A percentile compares a stretch with the other conserved stretches of the same genome.
phyloP scores from a whole-genome alignment of 1,139 yeast genomes.

The Pneumocystis canis region DNA sequence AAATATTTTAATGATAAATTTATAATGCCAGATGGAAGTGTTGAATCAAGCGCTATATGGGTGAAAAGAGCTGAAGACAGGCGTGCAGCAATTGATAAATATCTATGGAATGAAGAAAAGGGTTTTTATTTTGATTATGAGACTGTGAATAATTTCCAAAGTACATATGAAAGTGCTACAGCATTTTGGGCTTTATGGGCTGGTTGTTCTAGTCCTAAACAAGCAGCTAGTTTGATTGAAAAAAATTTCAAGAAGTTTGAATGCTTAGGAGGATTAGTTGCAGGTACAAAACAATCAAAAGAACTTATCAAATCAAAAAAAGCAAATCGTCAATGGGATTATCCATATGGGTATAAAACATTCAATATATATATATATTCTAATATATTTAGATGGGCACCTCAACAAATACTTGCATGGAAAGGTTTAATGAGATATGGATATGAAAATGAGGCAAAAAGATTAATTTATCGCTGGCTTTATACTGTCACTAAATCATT shows the following conservation, averaged over 20 bases:
- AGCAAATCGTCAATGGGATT: constrained; percentile 95
- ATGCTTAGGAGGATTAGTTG: constrained; percentile 74
- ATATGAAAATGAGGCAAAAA: constrained; percentile 45
- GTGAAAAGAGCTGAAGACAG: constrained; percentile 39
- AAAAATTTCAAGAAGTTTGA: constrained; percentile 60
- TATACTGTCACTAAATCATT: constrained; percentile 81
- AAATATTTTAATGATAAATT: constrained; percentile 42
- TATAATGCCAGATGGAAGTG: constrained; percentile 18
- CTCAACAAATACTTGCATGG: constrained; percentile 95
- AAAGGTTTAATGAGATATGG: constrained; percentile 68
- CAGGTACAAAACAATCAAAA: constrained; percentile 66
- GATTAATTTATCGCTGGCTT: constrained; percentile 78
- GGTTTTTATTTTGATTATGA: constrained; percentile 80
- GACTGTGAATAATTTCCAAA: constrained; percentile 40
- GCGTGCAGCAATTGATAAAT: constrained; percentile 44
- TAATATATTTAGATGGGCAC: constrained; percentile 52
- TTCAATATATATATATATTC: background rate
- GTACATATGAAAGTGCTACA: constrained; percentile 73
- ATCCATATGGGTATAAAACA: constrained; percentile 51
- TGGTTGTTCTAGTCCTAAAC: constrained; percentile 54
- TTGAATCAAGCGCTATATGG: constrained; percentile 50
- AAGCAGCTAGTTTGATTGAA: constrained; percentile 50
- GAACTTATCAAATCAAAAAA: constrained; percentile 56
- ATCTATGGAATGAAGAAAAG: constrained; percentile 70
- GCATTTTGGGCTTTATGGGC: constrained; percentile 91